Evolutionary conservation across 2,329 filamentous ascomycete species (phyloP).

Genomic region (Apiospora pterosperma): DNA sequence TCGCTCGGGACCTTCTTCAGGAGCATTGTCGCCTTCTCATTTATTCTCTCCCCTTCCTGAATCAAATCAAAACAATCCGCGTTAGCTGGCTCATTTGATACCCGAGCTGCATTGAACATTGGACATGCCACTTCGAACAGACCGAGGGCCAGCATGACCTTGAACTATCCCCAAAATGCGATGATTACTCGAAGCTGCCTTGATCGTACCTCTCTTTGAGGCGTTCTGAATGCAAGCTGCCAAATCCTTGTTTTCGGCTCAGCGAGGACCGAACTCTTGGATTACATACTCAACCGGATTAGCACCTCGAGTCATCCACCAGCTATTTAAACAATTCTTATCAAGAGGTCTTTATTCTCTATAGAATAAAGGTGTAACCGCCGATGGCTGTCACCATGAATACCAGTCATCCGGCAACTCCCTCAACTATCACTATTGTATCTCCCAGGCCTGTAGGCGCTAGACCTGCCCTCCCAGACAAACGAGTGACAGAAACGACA

Average conservation of each 20-base stretch:
- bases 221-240: neutral
- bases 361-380: neutral
- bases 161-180: neutral
- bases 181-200: neutral
- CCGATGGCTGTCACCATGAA: conserved; percentile 1
- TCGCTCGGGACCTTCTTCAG: neutral
- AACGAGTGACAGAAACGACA: conserved; percentile 63
- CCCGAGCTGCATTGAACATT: neutral
- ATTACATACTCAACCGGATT: neutral
- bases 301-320: neutral
- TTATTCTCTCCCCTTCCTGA: neutral
- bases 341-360: neutral
- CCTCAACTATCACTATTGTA: conserved; percentile 18
- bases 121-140: neutral
- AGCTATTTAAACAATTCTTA: neutral
- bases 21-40: neutral
- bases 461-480: conserved; percentile 55
- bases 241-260: neutral
- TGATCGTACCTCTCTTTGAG: neutral
- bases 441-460: conserved; percentile 22
- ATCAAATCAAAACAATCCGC: neutral
- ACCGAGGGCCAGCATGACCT: neutral
- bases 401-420: neutral
- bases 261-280: neutral
- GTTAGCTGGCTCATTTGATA: neutral